Base-by-base conservation (phyloP, 2,329 filamentous ascomycete species). In the Fusarium staphyleae region DNA sequence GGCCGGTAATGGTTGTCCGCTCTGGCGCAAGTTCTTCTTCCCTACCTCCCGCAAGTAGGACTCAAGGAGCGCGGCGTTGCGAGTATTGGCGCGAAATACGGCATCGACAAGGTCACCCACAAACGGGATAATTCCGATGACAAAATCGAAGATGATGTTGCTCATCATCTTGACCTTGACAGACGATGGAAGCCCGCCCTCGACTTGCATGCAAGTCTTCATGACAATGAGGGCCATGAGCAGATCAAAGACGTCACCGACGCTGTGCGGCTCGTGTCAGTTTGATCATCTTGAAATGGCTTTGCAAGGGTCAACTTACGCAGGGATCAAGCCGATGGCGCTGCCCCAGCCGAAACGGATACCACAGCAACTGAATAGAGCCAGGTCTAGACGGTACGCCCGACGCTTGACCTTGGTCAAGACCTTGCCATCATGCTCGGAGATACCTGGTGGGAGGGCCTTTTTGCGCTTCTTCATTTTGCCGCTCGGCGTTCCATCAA, bases 301-400 rank as follows among this genome's bases (percentile, higher is more conserved):
- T 30, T n/a, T 6, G 19, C 18, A 19, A 28, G 11, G 24, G 42
- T 24, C 15, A 59, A 82, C 89, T 81, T 81, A 91, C 84, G 84
- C 84, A 65, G 95, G 95, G 48, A 98, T 74, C 7, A 98, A 70
- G 12, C 88, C 95, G 66, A 98, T 90, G 52, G 96, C 83, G 65
- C 88, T 89, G 44, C 90, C 86, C 91, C 92, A 97, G 48, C 95
- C 95, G 69, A 98, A 93, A 52, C 87, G 85, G 53, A 96, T 82
- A 35, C 92, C 91, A 60, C 89, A 84, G 69, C 91, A 84, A 68
- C 84, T 92, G 78, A 93, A 96, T 5, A 96, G 83, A 48, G 83
- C 85, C 79, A 91, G 89, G 73, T 98, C 95, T 19, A 97, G 84
- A 30, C 86, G 83, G 75, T 96, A 96, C 28, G 95, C 92, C 52